Evolutionary conservation across 1,284 basidiomycete genomes (phyloP).

Genomic region (Heliocybe sulcata): DNA sequence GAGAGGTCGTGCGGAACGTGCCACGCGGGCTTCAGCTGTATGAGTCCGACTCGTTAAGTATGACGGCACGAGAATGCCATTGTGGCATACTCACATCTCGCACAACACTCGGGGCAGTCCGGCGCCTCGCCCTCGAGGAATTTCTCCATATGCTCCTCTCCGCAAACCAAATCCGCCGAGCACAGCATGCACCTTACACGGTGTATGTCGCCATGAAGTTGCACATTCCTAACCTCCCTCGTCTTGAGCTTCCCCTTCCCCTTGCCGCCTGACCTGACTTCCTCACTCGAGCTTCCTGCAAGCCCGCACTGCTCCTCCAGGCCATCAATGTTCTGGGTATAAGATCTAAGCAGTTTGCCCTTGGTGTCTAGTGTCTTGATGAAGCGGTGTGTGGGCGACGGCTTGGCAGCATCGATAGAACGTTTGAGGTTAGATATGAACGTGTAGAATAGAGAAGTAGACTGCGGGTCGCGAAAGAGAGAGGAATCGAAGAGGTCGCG

Average conservation of each 20-base stretch:
- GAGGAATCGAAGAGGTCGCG: conserved; percentile 88
- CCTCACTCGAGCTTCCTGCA: conserved; percentile 49
- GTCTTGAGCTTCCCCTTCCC: conserved; percentile 57
- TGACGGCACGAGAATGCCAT: conserved; percentile 5
- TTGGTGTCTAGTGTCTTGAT: conserved; percentile 80
- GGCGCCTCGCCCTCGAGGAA: conserved; percentile 71
- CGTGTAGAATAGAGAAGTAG: conserved; percentile 87
- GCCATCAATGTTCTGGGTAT: conserved; percentile 96
- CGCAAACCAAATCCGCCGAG: conserved; percentile 67
- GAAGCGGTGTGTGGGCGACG: conserved; percentile 84
- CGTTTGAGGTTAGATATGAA: conserved; percentile 89
- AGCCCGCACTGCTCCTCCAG: conserved; percentile 82
- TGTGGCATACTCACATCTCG: conserved; percentile 57
- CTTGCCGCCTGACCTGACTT: conserved; percentile 42
- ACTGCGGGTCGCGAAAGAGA: conserved; percentile 78
- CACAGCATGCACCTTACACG: conserved; percentile 82
- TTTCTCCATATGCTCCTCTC: conserved; percentile 46
- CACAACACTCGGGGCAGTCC: conserved; percentile 75
- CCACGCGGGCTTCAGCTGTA: conserved; percentile 68
- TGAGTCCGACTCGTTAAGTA: conserved; percentile 9
- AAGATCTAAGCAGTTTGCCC: conserved; percentile 81
- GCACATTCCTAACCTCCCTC: conserved; percentile 76
- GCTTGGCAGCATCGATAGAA: conserved; percentile 74
- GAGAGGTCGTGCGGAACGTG: conserved; percentile 72
- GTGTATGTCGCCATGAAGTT: conserved; percentile 90